phyloP scores from a whole-genome alignment of 108 stramenopile genomes.

The Nitzschia putrida region DNA sequence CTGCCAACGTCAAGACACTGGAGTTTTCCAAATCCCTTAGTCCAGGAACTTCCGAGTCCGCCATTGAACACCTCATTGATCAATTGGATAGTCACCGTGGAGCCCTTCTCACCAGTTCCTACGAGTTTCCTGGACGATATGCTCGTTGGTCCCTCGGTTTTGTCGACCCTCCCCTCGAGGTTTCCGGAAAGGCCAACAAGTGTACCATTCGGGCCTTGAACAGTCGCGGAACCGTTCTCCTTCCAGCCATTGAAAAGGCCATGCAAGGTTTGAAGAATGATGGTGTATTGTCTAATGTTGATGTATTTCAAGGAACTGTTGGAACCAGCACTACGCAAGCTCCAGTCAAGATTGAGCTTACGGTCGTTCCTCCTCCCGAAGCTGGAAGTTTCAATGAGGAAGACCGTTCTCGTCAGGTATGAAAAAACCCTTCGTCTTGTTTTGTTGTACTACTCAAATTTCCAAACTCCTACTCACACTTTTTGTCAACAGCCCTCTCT shows the following conservation, averaged over 20 bases:
- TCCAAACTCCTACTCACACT: not conserved
- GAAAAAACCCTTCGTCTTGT: slow-evolving; percentile 1
- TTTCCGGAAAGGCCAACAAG: slow-evolving; percentile 72
- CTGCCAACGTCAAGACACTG: slow-evolving; percentile 68
- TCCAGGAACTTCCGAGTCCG: slow-evolving; percentile 37
- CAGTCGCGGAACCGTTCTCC: slow-evolving; percentile 73
- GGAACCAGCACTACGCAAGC: slow-evolving; percentile 6
- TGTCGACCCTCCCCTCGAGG: slow-evolving; percentile 90
- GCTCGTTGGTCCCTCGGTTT: slow-evolving; percentile 93
- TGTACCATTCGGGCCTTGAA: slow-evolving; percentile 91
- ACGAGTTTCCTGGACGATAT: slow-evolving; percentile 96
- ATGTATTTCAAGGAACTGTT: slow-evolving; percentile 20
- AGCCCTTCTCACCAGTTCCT: slow-evolving; percentile 83
- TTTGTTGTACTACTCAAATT: not conserved
- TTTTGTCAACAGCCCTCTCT: slow-evolving; percentile 70
- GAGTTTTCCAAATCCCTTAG: slow-evolving; percentile 42
- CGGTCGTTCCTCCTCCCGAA: slow-evolving; percentile 71
- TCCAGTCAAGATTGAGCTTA: slow-evolving; percentile 53
- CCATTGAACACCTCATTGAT: slow-evolving; percentile 86
- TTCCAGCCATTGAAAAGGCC: slow-evolving; percentile 76
- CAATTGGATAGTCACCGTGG: slow-evolving; percentile 84
- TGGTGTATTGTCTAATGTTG: slow-evolving; percentile 53
- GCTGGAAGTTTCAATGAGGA: slow-evolving; percentile 92
- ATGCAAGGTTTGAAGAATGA: slow-evolving; percentile 64
- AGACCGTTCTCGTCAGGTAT: slow-evolving; percentile 88